Base-by-base conservation (phyloP, 1,139 yeast genomes). In the Petasospora rhodanensis region DNA sequence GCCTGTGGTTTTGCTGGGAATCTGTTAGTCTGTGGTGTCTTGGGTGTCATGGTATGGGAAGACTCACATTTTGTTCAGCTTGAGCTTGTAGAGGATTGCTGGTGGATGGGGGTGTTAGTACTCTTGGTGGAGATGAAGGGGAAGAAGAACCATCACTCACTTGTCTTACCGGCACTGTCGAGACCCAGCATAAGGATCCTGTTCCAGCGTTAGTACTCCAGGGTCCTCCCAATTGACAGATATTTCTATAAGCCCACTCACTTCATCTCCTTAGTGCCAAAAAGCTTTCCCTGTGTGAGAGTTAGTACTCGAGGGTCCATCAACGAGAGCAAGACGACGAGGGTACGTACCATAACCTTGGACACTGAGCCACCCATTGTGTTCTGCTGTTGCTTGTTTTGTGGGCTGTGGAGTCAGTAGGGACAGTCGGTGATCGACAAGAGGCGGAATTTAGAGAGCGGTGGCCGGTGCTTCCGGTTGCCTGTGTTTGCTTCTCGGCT, bases 141-240 rank as follows among this genome's bases (percentile, higher is more conserved):
- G 20, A 12, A 6, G 18, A 11, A 13, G n/a, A 8, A 2, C n/a
- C 7, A 5, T 13, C 7, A 29, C 39, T 28, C 24, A 35, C 39
- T 84, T 11, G 96, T 86, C 59, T 86, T 86, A 32, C 96, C 96
- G 5, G 95, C 95, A 47, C 86, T 85, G 57, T 86, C 96, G 44
- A 87, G 70, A 12, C 96, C 96, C 45, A 87, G 72, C 95, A 87
- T 86, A 48, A 87, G 70, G 55, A 87, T 80, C 56, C 93, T 45
- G 12, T 14, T 18, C 19, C 6, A 32, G 10, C 11, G 29, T 22
- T 26, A 28, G 24, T 24, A 20, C 16, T 20, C 11, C 4, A 13
- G 7, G 23, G 23, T 6, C 7, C 7, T n/a, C n/a, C 14, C 11
- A 14, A 11, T 13, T 11, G 13, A 13, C 4, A 13, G 18, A 12